Evolutionary conservation across 208 protist species (phyloP), one percentile per base, ranked within the genome.

Genomic region (Trypanosoma cruzi): DNA sequence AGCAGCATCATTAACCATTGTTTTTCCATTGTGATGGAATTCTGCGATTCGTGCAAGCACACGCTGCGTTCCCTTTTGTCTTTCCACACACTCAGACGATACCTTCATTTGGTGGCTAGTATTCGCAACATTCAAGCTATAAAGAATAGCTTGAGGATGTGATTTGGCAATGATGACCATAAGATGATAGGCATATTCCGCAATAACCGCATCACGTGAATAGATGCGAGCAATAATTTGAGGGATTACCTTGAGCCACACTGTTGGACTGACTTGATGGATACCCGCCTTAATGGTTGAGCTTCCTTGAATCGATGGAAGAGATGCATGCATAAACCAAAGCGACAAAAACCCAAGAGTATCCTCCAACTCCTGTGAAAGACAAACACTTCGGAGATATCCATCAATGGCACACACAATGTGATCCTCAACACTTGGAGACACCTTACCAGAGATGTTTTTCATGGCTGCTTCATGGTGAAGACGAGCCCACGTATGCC

Each of bases 231-330:
- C 99, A 71, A 99, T 99, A 32, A 99, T 96, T 85, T 99, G 98
- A n/a, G 98, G 99, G 46, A 99, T 98, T n/a, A 99, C 99, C 72
- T 98, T 96, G 5, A 99, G 89, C 99, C 99, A 99, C 40, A 98
- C 99, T 40, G 98, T 98, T 32, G 99, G 91, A 29, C 77, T 89
- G 1, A 99, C 91, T 10, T 88, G 86, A 44, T 89, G 72, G 70
- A 99, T 95, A 56, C 93, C 93, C 18, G 92, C 68, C 42, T 87
- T 75, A 28, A 99, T 56, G 8, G 80, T 84, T 8, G 64, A 54
- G 72, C 79, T 94, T 52, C 44, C 71, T 63, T 88, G 79, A 26
- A 94, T 77, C 61, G 78, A 58, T 34, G 77, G 78, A 26, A 88
- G 62, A 44, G 66, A 68, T 24, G 85, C 90, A 71, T 98, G 84